Base-by-base conservation (phyloP, 768 basidiomycete species). In the Russula griseocarnosa region DNA sequence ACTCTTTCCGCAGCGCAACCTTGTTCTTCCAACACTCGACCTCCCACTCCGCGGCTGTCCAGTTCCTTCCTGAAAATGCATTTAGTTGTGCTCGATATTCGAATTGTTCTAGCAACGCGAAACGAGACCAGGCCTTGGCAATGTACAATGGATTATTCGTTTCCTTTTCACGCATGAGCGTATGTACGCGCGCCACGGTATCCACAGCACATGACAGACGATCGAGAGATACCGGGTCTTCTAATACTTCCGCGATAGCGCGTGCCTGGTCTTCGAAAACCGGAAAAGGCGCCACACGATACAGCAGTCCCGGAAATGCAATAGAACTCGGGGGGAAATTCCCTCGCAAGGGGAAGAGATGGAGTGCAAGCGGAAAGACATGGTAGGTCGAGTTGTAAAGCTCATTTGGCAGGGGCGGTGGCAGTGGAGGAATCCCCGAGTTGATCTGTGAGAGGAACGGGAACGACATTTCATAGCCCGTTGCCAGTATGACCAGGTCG, bases 211-310 rank as follows among this genome's bases (percentile, higher is more conserved):
- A 87, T 36, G 73, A 69, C 3, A 75, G 73, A 36, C 71, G 61
- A 65, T 90, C 80, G 8, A 90, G 73, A 24, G 78, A 73, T 28
- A 72, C 71, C 1, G 83, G 84, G 57, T 83, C 68, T 16, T 76
- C 76, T 63, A 90, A 87, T 0, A 80, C 82, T 26, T 78, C 77
- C 24, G 86, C 72, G 8, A 83, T 79, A 3, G 84, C 86, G 0
- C 81, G 82, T 0, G 87, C 86, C 74, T 96, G 94, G 0, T 83
- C 83, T 73, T 97, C 92, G 54, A 87, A 78, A 0, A 93, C 70
- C 1, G 91, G 92, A 63, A 95, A 82, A 3, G 93, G 94, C 0
- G 80, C 80, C 26, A 91, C 83, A 38, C 77, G 76, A 30, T 78
- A 71, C 1, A 78, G 78, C 13, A 92, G 80, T 2, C 88, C 83